These are phyloP conservation scores for Hypsizygus marmoreus DNA, from an alignment of 768 basidiomycete genomes.

Conservation along the genomic window DNA sequence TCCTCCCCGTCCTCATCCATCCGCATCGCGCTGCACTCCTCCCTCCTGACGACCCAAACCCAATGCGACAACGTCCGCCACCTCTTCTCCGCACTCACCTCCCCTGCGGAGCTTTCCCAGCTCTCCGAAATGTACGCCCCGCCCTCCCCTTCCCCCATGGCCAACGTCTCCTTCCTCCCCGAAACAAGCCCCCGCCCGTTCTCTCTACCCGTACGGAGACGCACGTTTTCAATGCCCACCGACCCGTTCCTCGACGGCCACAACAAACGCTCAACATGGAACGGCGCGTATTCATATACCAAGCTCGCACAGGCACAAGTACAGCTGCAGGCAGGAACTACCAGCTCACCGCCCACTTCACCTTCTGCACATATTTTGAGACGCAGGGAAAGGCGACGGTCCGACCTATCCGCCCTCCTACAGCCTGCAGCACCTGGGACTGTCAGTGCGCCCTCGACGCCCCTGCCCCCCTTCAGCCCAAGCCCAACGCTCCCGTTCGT, in stretches of 20 bases:
- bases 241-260: conserved; percentile 23
- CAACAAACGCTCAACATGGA: conserved; percentile 75
- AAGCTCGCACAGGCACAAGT: conserved; percentile 51
- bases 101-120: conserved; percentile 70
- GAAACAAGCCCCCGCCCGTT: conserved; percentile 31
- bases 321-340: too few relatives aligned
- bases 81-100: conserved; percentile 75
- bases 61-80: conserved; percentile 85
- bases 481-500: conserved; percentile 14
- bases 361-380: conserved; percentile 41
- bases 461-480: conserved; percentile 11
- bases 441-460: conserved; percentile 42
- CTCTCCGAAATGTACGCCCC: conserved; percentile 90
- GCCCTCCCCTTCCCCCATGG: conserved; percentile 71
- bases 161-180: conserved; percentile 9
- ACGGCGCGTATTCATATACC: conserved; percentile 63
- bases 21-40: conserved; percentile 71
- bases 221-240: conserved; percentile 26
- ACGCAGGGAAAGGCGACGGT: conserved; percentile 53
- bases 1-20: conserved; percentile 57
- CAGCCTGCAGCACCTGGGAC: conserved; percentile 26
- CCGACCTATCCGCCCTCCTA: conserved; percentile 54
- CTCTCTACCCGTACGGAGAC: conserved; percentile 40
- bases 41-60: conserved; percentile 72
- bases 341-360: too few relatives aligned